Base-by-base conservation (phyloP, 2,329 filamentous ascomycete species). In the Verticillium zaregamsianum region DNA sequence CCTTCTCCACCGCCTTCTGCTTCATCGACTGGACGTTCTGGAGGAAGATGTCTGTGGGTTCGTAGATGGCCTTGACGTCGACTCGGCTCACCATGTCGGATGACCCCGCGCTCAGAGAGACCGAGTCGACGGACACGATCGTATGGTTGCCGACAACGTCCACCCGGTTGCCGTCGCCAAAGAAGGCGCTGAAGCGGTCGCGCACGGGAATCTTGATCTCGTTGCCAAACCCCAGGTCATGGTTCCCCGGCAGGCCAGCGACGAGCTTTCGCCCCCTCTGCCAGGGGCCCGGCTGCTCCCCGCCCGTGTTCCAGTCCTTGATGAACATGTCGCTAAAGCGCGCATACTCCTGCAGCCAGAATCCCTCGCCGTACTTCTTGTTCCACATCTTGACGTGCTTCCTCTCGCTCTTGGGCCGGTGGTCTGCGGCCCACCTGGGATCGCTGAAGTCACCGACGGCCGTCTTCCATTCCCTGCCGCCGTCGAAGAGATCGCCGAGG, bases 91-190 rank as follows among this genome's bases (percentile, higher is more conserved):
- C 81, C 72, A 83, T 79, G 57, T 79, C 72, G 2, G 84, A 85
- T 2, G 79, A 79, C 55, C 73, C 82, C 3, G 95, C 94, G 70
- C 92, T 96, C 68, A 98, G 76, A 0, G 93, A 97, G 5, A 97
- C 89, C 0, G 90, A 86, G 72, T 99, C 95, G 8, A 99, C 84
- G 0, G 92, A 96, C 23, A 99, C 91, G 72, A 99, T 93, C 0
- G 92, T 96, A 73, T 99, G 95, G 71, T 99, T 99, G 14, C 92
- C 95, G 59, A 98, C 83, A 5, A 98, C 84, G 73, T 98, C 93
- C 23, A 99, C 88, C 9, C 92, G 84, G 74, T 97, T 98, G n/a
- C 89, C 86, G 61, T 95, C 89, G 5, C 95, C 95, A 76, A 99
- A 98, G 72, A 89, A 97, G 3, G 89, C 86, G 69, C 90, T 86